Base-by-base conservation (phyloP, 2,329 filamentous ascomycete genomes). In the Amauroascus verrucosus region DNA sequence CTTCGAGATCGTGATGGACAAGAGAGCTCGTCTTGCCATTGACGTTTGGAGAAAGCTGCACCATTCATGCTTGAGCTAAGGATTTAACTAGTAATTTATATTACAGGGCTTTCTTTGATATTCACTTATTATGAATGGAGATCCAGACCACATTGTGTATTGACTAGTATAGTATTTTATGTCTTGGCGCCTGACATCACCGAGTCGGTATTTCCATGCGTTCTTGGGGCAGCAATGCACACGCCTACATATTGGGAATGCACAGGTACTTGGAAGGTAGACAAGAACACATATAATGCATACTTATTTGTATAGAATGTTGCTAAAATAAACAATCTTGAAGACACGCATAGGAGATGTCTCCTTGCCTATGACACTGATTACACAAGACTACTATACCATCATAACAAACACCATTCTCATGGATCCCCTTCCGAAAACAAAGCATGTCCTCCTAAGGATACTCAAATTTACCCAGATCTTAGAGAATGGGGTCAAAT, bases 111-210 rank as follows among this genome's bases (percentile, higher is more conserved):
- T 52, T 26, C 38, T 9, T 6, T 3, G 16, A 2, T 40, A 5
- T 18, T 33, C 13, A 6, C 16, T 22, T 7, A 32, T 11, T 16
- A 2, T 3, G 16, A 11, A 9, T 24, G 24, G n/a, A 28, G 16
- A 35, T 9, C 18, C 18, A n/a, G 2, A 9, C 18, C 1, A 16
- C 35, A 16, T 11, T 28, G 2, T 30, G 50, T 45, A 45, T 20
- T 16, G n/a, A 3, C 28, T n/a, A 13, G 41, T 41, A 50, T 20
- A 6, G 48, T 50, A 43, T 22, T 37, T 22, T 13, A 22, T 22
- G 3, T 50, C 48, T 50, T 50, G 47, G 37, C 48, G 20, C 14
- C 26, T 50, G 48, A 50, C 48, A 50, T 50, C 48, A 50, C 48
- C 33, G n/a, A n/a, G n/a, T n/a, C n/a, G n/a, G n/a, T n/a, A n/a